Conservation (phyloP, 495 filamentous ascomycete genomes). For the Neurospora sublineolata region DNA sequence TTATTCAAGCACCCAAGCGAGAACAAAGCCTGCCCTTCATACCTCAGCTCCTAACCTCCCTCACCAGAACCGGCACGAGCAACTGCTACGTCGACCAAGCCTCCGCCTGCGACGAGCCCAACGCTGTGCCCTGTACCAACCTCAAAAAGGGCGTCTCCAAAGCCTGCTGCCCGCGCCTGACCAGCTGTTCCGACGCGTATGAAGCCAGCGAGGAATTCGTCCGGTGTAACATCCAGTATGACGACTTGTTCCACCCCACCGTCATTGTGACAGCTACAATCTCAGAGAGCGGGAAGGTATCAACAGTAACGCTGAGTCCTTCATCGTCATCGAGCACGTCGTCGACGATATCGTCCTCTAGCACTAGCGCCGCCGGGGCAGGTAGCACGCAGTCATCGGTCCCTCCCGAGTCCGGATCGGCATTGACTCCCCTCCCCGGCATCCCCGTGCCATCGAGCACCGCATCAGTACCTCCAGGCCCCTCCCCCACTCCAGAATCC, state of each 20-base stretch:
- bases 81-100: slow-evolving; percentile 5
- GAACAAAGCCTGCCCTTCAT: neutral
- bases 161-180: slow-evolving; percentile 10
- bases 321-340: neutral
- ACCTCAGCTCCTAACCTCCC: neutral
- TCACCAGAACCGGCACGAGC: neutral
- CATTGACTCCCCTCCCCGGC: neutral
- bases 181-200: slow-evolving; percentile 1
- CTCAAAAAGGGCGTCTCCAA: slow-evolving; percentile 3
- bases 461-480: neutral
- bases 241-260: neutral
- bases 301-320: neutral
- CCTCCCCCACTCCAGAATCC: neutral
- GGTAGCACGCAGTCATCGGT: neutral
- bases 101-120: slow-evolving; percentile 2
- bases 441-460: neutral
- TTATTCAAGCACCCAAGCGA: too few species aligned
- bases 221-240: neutral
- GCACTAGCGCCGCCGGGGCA: too few species aligned
- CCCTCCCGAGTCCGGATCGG: neutral
- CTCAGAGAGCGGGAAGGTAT: neutral
- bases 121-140: slow-evolving; percentile 4
- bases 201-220: neutral
- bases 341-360: neutral
- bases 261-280: neutral